phyloP scores from a whole-genome alignment of 768 basidiomycete species.

The Hemileccinum impolitum region DNA sequence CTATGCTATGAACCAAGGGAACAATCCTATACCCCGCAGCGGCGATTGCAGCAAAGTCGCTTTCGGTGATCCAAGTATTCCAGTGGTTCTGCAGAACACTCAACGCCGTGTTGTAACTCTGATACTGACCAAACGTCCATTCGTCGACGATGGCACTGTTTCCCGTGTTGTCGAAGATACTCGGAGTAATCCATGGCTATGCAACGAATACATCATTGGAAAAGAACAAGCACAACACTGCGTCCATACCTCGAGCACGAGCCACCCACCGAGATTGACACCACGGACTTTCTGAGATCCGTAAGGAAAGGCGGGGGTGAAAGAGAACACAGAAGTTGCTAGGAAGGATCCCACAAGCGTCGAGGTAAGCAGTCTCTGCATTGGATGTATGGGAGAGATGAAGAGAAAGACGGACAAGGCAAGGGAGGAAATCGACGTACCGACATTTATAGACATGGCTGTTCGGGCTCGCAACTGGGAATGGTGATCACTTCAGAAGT shows the following conservation, averaged over 20 bases:
- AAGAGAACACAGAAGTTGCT: slow-evolving; percentile 24
- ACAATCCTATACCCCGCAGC: slow-evolving; percentile 56
- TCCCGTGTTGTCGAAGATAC: slow-evolving; percentile 58
- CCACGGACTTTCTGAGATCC: slow-evolving; percentile 73
- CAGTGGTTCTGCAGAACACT: slow-evolving; percentile 62
- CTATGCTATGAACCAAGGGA: background rate
- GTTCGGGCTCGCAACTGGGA: background rate
- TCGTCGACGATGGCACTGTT: slow-evolving; percentile 65
- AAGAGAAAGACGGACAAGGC: slow-evolving; percentile 41
- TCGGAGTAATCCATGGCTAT: slow-evolving; percentile 79
- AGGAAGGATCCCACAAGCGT: slow-evolving; percentile 30
- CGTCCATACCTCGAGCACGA: slow-evolving; percentile 46
- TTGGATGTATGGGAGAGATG: slow-evolving; percentile 41
- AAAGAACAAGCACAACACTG: background rate
- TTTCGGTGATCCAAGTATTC: slow-evolving; percentile 81
- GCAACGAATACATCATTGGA: slow-evolving; percentile 39
- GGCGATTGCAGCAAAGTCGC: slow-evolving; percentile 72
- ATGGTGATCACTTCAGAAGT: slow-evolving; percentile 3
- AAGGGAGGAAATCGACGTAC: background rate
- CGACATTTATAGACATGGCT: slow-evolving; percentile 17
- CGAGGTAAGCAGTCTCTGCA: slow-evolving; percentile 10
- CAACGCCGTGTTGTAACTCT: slow-evolving; percentile 47
- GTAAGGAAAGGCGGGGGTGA: slow-evolving; percentile 65
- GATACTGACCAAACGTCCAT: slow-evolving; percentile 71
- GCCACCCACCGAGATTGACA: slow-evolving; percentile 77